Evolutionary conservation across 331 rosid species (phyloP).

Genomic region (Quercus phellos): DNA sequence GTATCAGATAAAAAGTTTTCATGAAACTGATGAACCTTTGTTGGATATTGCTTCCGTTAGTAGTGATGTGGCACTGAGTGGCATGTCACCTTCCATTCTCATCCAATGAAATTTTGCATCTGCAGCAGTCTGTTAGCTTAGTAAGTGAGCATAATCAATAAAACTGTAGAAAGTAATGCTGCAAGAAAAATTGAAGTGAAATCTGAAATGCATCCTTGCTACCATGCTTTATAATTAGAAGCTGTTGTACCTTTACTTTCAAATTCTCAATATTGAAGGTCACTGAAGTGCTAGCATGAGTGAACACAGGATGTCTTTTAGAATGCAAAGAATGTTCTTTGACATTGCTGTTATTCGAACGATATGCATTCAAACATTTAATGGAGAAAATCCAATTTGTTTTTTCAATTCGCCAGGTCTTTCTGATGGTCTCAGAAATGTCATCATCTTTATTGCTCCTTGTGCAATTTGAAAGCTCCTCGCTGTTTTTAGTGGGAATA

Average conservation of each 20-base stretch:
- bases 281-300: constrained; percentile 19
- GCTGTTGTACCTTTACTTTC: background rate
- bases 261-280: constrained; percentile 18
- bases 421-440: constrained; percentile 3
- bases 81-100: constrained; percentile 2
- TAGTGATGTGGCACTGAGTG: background rate
- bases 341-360: background rate
- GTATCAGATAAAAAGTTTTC: background rate
- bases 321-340: constrained; percentile 13
- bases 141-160: constrained; percentile 2
- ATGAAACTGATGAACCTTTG: constrained; percentile 21
- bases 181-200: background rate
- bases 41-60: constrained; percentile 15
- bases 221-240: background rate
- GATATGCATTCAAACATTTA: constrained; percentile 7
- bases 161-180: background rate
- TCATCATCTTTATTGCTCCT: constrained; percentile 6
- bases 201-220: background rate
- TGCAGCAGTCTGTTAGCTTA: constrained; percentile 26
- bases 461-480: constrained; percentile 14
- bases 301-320: constrained; percentile 15
- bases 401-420: background rate
- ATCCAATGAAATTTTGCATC: constrained; percentile 15
- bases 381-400: background rate
- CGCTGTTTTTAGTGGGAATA: constrained; percentile 16